Conservation (phyloP, 2,329 filamentous ascomycete genomes). For the Didymosphaeria variabile region DNA sequence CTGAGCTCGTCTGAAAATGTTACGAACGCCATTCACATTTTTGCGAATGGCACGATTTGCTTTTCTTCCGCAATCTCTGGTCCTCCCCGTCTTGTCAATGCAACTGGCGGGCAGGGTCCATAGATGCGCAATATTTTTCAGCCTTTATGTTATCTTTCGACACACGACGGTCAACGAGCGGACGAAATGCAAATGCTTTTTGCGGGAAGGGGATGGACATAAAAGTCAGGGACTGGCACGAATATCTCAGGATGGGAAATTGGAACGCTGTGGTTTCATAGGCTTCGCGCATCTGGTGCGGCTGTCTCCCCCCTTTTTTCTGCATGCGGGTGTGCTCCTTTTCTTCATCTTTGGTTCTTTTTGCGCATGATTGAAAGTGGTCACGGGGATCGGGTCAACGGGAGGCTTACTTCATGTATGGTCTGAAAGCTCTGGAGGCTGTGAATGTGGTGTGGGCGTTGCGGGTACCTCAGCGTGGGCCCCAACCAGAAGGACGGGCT, state of each 20-base stretch:
- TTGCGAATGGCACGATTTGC: conserved; percentile 46
- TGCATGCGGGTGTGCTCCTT: conserved; percentile 47
- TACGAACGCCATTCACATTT: conserved; percentile 46
- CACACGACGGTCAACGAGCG: conserved; percentile 31
- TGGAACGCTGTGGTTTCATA: conserved; percentile 31
- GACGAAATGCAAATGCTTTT: conserved; percentile 35
- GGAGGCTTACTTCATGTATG: conserved; percentile 10
- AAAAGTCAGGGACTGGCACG: conserved; percentile 44
- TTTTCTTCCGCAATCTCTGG: conserved; percentile 41
- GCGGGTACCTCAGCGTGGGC: not conserved
- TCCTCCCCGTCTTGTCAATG: conserved; percentile 38
- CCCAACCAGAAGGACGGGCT: conserved; percentile 3
- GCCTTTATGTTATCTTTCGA: conserved; percentile 37
- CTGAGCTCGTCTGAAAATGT: conserved; percentile 51
- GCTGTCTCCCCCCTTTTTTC: conserved; percentile 30
- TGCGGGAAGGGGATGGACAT: conserved; percentile 33
- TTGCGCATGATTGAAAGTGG: conserved; percentile 18
- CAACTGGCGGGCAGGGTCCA: conserved; percentile 36
- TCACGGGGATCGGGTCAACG: conserved; percentile 3
- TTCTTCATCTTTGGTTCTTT: conserved; percentile 18
- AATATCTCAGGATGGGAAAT: conserved; percentile 39
- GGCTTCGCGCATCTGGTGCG: conserved; percentile 36
- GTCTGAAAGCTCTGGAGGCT: conserved; percentile 1
- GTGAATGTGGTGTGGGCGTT: not conserved
- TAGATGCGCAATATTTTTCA: conserved; percentile 43